A percentile compares a stretch with the other conserved stretches of the same genome.
Evolutionary conservation across 768 basidiomycete genomes (phyloP).

Genomic region (Tulasnella sp.): DNA sequence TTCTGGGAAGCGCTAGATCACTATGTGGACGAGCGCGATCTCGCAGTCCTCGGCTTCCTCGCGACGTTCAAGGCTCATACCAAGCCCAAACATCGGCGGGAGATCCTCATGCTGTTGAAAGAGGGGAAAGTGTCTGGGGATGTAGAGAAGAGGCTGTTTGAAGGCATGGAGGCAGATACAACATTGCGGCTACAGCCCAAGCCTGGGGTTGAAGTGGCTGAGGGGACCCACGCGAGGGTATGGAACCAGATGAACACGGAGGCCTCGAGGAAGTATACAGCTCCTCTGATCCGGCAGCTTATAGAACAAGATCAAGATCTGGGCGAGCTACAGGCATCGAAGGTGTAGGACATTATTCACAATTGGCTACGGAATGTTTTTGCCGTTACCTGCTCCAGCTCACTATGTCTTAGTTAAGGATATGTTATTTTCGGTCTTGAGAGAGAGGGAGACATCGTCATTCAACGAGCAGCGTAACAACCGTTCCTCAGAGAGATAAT

Average conservation of each 20-base stretch:
- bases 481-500: too few relatives aligned
- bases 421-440: too few relatives aligned
- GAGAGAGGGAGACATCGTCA: too few relatives aligned
- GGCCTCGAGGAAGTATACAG: conserved; percentile 54
- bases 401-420: too few relatives aligned
- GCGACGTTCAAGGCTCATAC: conserved; percentile 49
- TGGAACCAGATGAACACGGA: conserved; percentile 57
- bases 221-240: conserved; percentile 30
- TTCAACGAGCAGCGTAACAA: too few relatives aligned
- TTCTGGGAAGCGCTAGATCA: conserved; percentile 32
- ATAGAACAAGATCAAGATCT: too few relatives aligned
- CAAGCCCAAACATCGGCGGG: conserved; percentile 22
- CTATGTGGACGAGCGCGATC: conserved; percentile 56
- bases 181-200: conserved; percentile 19
- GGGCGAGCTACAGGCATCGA: too few relatives aligned
- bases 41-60: conserved; percentile 67
- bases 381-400: too few relatives aligned
- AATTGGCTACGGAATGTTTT: too few relatives aligned
- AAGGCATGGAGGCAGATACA: conserved; percentile 18
- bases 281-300: conserved; percentile 52
- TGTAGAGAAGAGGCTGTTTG: conserved; percentile 16
- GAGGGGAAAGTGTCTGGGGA: conserved; percentile 15
- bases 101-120: conserved; percentile 17
- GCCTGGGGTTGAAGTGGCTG: conserved; percentile 24
- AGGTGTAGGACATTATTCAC: too few relatives aligned